Base-by-base conservation (phyloP, 768 basidiomycete species). In the Amanita jacksonii region DNA sequence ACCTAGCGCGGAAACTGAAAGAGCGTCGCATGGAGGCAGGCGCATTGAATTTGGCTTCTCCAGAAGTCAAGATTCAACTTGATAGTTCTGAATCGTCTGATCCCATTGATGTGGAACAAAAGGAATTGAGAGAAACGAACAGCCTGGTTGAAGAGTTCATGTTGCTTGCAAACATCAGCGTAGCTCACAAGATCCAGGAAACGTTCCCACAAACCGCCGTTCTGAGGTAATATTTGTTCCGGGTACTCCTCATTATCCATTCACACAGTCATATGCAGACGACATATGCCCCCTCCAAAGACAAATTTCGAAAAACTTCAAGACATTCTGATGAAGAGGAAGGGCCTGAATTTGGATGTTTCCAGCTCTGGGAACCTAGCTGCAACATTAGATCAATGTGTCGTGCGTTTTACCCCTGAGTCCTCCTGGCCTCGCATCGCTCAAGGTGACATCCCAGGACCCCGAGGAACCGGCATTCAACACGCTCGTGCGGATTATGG, bases 131-230 rank as follows among this genome's bases (percentile, higher is more conserved):
- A 22, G 93, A 98, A 64, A 99, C 96, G 6, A 98, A 98, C 58
- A 91, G 87, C 50, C 66, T 98, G 5, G 96, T 98, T 2, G 96
- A 99, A 62, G 96, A 99, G 61, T 97, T 99, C 64, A 99, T 99
- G 96, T 67, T 99, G 51, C 79, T 99, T 47, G 94, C 96, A 5
- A 99, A 98, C 54, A 85, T 94, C 53, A 89, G 84, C 51, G 96
- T 97, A 1, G 96, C 96, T 5, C 63, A 67, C 52, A 87, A 85
- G 63, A 97, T 96, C 12, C 85, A 94, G 56, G 88, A 94, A 54
- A 81, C 84, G 0, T 99, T 93, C 69, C 94, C 96, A 1, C 86
- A 90, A 58, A 98, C 94, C 1, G 89, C 93, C 2, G 93, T 99
- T 0, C 66, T 98, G 41, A 74, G 92, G 84, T 87, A 32, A n/a